Evolutionary conservation across 257 asterid genomes (phyloP).

Genomic region (Fraxinus anomala): DNA sequence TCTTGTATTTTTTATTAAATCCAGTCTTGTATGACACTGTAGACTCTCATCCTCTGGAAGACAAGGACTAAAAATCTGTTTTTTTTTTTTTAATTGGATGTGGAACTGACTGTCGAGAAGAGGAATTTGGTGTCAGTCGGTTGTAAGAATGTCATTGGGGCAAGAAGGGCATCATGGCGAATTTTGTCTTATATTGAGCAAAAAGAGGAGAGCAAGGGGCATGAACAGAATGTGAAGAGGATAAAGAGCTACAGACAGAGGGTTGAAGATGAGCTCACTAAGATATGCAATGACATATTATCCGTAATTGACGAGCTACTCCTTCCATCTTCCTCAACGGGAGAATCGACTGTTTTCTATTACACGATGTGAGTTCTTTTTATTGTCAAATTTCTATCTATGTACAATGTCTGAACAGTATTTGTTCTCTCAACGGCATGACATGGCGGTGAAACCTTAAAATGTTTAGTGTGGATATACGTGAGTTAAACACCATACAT

Average conservation of each 20-base stretch:
- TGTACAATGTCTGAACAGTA: not conserved
- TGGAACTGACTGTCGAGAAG: slow-evolving; percentile 74
- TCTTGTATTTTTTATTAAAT: too few relatives aligned
- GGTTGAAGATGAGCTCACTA: slow-evolving; percentile 78
- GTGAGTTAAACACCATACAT: not conserved
- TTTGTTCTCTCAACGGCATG: not conserved
- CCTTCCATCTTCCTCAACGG: slow-evolving; percentile 68
- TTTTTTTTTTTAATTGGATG: slow-evolving; percentile 50
- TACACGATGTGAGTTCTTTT: slow-evolving; percentile 64
- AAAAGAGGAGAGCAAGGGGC: slow-evolving; percentile 76
- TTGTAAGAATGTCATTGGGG: slow-evolving; percentile 76
- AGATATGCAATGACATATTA: slow-evolving; percentile 70
- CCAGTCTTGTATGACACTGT: too few relatives aligned
- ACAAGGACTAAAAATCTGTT: too few relatives aligned
- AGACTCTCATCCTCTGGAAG: too few relatives aligned
- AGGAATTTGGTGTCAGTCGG: slow-evolving; percentile 80
- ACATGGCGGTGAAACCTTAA: too few relatives aligned
- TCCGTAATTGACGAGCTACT: slow-evolving; percentile 74
- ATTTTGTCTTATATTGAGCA: slow-evolving; percentile 73
- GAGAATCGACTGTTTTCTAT: slow-evolving; percentile 79
- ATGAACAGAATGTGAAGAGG: slow-evolving; percentile 68
- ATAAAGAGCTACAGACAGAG: slow-evolving; percentile 59
- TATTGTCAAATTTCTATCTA: not conserved
- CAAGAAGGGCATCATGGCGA: slow-evolving; percentile 82
- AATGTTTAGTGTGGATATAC: not conserved